Conservation (phyloP, 148 eudicot species). For the Beta vulgaris region DNA sequence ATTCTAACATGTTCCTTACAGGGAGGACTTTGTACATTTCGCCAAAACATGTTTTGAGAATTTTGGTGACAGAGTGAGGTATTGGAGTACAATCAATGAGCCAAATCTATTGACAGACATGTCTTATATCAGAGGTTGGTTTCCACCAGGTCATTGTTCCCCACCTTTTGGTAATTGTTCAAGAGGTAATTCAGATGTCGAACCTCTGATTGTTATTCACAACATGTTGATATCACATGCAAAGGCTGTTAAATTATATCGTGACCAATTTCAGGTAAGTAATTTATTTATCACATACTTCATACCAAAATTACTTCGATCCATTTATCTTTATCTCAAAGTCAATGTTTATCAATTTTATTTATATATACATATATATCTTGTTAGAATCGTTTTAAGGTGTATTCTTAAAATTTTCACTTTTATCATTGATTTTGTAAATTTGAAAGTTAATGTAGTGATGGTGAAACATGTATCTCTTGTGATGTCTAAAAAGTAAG, state of each 20-base stretch:
- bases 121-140: conserved; percentile 41
- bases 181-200: conserved; percentile 57
- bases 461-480: too few species aligned
- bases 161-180: conserved; percentile 48
- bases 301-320: too few species aligned
- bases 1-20: conserved; percentile 17
- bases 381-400: too few species aligned
- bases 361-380: too few species aligned
- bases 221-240: conserved; percentile 67
- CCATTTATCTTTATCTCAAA: too few species aligned
- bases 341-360: too few species aligned
- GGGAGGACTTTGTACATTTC: conserved; percentile 63
- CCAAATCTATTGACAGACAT: conserved; percentile 49
- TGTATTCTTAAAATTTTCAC: too few species aligned
- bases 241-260: conserved; percentile 56
- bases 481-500: too few species aligned
- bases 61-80: conserved; percentile 72
- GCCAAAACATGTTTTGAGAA: conserved; percentile 60
- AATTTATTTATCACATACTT: too few species aligned
- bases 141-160: conserved; percentile 76
- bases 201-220: conserved; percentile 57
- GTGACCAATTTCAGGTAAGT: conserved; percentile 45
- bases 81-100: conserved; percentile 77
- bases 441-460: too few species aligned
- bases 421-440: too few species aligned